A percentile compares a stretch with the other conserved stretches of the same genome.
These are phyloP conservation scores for Kluyveromyces sp. DNA, from an alignment of 1,139 yeast genomes.

Conservation along the genomic window DNA sequence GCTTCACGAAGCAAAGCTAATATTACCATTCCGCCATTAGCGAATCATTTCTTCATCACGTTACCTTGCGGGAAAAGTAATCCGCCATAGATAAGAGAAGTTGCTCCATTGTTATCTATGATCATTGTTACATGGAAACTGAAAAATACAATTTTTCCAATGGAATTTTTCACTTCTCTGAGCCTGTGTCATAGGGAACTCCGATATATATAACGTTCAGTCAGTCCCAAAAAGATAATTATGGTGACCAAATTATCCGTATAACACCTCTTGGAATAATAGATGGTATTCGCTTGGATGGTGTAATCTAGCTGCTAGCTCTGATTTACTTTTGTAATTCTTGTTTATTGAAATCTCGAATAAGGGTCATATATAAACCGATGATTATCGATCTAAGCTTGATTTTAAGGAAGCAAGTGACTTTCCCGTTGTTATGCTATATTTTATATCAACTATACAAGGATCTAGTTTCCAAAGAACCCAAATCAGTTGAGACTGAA, in stretches of 20 bases:
- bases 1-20: slow-evolving; percentile 1
- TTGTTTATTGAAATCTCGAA: not conserved
- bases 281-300: no score
- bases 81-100: no score
- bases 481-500: not conserved
- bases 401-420: slow-evolving; percentile 11
- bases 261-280: no score
- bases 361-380: not conserved
- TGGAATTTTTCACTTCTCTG: not conserved
- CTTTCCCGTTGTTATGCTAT: slow-evolving; percentile 10
- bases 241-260: no score
- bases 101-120: no score
- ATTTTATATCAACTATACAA: slow-evolving; percentile 9
- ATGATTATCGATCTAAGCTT: slow-evolving; percentile 7
- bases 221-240: no score
- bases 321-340: no score
- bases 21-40: not conserved
- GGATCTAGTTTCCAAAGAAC: slow-evolving; percentile 3
- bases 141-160: not conserved
- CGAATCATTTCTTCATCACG: not conserved
- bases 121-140: no score
- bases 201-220: no score
- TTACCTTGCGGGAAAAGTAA: no score
- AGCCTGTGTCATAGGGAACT: not conserved
- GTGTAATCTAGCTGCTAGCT: no score